Conservation (phyloP, 2,329 filamentous ascomycete genomes). For the Dactylellina cionopaga region DNA sequence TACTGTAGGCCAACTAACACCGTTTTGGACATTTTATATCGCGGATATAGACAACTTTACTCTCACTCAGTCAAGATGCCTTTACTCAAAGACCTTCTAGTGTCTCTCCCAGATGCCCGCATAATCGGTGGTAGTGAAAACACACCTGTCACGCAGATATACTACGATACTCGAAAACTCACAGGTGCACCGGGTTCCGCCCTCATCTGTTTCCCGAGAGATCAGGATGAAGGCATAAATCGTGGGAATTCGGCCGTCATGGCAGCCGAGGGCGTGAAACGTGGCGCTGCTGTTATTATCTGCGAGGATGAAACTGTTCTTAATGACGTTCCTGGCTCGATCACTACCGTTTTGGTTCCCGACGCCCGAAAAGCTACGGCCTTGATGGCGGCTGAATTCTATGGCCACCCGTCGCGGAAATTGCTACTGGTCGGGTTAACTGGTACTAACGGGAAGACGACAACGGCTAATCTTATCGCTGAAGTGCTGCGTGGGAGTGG, state of each 20-base stretch:
- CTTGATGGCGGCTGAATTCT: conserved; percentile 35
- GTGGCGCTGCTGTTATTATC: conserved; percentile 18
- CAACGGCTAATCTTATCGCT: conserved; percentile 29
- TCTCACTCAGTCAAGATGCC: too few relatives aligned
- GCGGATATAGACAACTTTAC: too few relatives aligned
- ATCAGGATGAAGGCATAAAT: conserved; percentile 1
- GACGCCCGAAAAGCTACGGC: conserved; percentile 19
- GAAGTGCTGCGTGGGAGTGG: conserved; percentile 14
- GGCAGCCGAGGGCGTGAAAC: conserved; percentile 1
- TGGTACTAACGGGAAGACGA: conserved; percentile 46
- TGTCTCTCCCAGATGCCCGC: conserved; percentile 18
- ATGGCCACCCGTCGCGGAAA: conserved; percentile 31
- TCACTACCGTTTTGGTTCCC: conserved; percentile 13
- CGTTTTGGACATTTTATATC: too few relatives aligned
- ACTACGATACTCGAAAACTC: conserved; percentile 19
- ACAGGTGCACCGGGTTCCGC: background rate
- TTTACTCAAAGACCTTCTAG: conserved; percentile 8
- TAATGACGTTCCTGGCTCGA: background rate
- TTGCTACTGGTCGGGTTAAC: conserved; percentile 29
- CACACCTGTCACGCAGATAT: conserved; percentile 3
- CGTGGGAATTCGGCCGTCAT: background rate
- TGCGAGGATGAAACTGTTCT: conserved; percentile 2
- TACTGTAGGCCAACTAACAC: too few relatives aligned
- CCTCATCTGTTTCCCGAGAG: conserved; percentile 17
- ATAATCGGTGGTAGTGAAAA: conserved; percentile 2